Evolutionary conservation across 371 early-diverging fungal genomes (phyloP).

Genomic region (Umbelopsis sp.): DNA sequence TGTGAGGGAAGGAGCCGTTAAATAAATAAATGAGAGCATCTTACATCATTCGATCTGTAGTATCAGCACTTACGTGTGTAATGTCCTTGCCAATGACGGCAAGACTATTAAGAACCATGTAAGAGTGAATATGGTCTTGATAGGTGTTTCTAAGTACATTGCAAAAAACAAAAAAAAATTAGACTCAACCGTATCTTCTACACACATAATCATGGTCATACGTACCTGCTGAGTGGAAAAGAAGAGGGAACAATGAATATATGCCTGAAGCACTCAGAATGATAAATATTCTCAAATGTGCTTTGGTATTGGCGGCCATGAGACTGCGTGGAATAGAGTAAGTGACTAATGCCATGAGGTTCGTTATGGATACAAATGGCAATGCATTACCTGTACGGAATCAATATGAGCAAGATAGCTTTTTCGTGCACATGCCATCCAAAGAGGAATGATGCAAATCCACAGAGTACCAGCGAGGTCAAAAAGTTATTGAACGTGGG

Average conservation of each 20-base stretch:
- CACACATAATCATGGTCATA: neutral
- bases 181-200: neutral
- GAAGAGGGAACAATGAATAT: conserved; percentile 84
- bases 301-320: conserved; percentile 49
- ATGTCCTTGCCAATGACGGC: conserved; percentile 48
- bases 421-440: conserved; percentile 99
- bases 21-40: neutral
- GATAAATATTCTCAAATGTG: conserved; percentile 59
- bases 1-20: conserved; percentile 16
- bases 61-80: conserved; percentile 40
- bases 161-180: neutral
- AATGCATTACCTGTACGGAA: conserved; percentile 73
- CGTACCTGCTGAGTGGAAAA: conserved; percentile 77
- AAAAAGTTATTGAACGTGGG: conserved; percentile 77
- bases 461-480: conserved; percentile 77
- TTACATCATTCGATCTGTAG: neutral
- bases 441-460: conserved; percentile 88
- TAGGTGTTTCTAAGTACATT: conserved; percentile 58
- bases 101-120: conserved; percentile 62
- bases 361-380: neutral
- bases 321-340: conserved; percentile 32
- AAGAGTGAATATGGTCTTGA: conserved; percentile 57
- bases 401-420: conserved; percentile 85
- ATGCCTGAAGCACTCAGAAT: conserved; percentile 76
- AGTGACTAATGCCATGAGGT: neutral